Evolutionary conservation across 108 stramenopile genomes (phyloP), one percentile per base, ranked within the genome.

Genomic region (Cyclostephanos tholiformis): DNA sequence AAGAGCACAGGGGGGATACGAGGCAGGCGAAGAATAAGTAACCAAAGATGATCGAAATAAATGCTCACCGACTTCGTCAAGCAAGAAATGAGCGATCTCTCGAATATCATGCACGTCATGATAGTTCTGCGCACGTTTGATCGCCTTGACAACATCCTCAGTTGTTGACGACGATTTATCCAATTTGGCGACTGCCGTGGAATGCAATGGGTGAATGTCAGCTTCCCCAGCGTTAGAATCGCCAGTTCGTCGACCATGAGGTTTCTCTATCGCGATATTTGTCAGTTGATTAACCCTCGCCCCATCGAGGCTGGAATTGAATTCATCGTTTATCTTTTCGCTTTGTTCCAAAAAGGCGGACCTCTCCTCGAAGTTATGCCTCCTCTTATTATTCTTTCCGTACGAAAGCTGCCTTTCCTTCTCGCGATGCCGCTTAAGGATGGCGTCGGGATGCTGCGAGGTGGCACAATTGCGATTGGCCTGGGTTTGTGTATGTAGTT

Each of bases 111-210:
- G 87, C 50, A 71, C 71, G 77, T 91, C 88, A 63, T 91, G 90
- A 17, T 63, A 75, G 71, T 91, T 94, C 70, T 92, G 90, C n/a
- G 91, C 89, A 17, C 90, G 75, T 61, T 86, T 86, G 66, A 86
- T 86, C 36, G 85, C 85, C 59, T 74, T 79, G 57, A 89, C 62
- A 8, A 95, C 89, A 51, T 95, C 90, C 44, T 92, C 89, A 2
- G 89, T 79, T 0, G 77, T 79, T 0, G 89, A 88, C 0, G 89
- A 88, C 3, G 88, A 86, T 10, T 63, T 52, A 0, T 80, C 82
- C 27, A 94, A 79, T 57, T 82, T 79, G 1, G 79, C 70, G 0
- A 93, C 71, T 0, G 48, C 59, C 10, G 53, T 65, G 14, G 92
- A 93, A 69, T 89, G 87, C 53, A 90, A 63, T 23, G 56, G 27